Conservation (phyloP, 768 basidiomycete species). For the Tulasnella sp. region DNA sequence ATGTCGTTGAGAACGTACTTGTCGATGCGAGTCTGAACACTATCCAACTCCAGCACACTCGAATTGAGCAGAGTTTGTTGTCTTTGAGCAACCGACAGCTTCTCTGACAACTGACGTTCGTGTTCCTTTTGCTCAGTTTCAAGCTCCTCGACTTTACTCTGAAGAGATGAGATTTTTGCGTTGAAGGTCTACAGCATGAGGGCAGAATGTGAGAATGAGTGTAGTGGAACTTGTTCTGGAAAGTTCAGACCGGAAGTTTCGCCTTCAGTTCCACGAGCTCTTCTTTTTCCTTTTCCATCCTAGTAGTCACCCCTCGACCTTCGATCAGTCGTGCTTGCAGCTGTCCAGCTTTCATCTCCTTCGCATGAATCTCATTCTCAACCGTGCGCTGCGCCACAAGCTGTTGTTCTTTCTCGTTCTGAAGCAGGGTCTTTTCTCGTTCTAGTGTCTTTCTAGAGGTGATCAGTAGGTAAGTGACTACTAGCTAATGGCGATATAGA, state of each 20-base stretch:
- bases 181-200: conserved; percentile 45
- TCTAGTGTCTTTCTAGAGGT: conserved; percentile 49
- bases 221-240: background rate
- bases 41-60: conserved; percentile 12
- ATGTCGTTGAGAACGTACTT: conserved; percentile 35
- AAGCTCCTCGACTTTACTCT: conserved; percentile 52
- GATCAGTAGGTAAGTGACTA: background rate
- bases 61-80: conserved; percentile 4
- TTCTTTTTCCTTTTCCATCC: conserved; percentile 45
- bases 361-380: conserved; percentile 49
- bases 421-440: conserved; percentile 46
- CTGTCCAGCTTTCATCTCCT: conserved; percentile 44
- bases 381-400: conserved; percentile 38
- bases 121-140: conserved; percentile 42
- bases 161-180: conserved; percentile 43
- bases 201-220: background rate
- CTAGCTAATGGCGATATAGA: no score
- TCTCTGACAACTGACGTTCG: conserved; percentile 36
- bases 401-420: conserved; percentile 52
- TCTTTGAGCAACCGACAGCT: conserved; percentile 12
- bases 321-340: conserved; percentile 31
- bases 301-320: conserved; percentile 43
- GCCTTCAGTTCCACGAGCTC: conserved; percentile 33
- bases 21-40: conserved; percentile 50
- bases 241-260: conserved; percentile 4